Conservation (phyloP, 1,139 yeast species). For the Candida tetrigidarum region DNA sequence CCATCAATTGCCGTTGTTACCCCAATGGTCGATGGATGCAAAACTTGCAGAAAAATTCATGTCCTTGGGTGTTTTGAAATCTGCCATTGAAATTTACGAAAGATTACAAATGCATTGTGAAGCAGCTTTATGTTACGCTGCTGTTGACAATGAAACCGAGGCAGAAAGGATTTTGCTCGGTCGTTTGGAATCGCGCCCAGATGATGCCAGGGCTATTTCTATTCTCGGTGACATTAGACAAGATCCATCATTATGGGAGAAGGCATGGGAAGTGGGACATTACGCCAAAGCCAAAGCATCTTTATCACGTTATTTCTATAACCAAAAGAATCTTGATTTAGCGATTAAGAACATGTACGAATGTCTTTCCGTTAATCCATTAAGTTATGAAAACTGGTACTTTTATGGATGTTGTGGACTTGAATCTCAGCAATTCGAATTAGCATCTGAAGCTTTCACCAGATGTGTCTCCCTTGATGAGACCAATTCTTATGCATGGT, state of each 20-base stretch:
- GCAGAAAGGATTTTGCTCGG: conserved; percentile 64
- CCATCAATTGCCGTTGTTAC: conserved; percentile 75
- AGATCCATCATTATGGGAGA: conserved; percentile 78
- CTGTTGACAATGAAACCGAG: conserved; percentile 72
- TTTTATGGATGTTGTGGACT: conserved; percentile 91
- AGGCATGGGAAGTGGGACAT: conserved; percentile 85
- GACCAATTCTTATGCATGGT: conserved; percentile 85
- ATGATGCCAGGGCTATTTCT: conserved; percentile 83
- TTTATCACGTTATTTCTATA: conserved; percentile 71
- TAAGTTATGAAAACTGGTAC: conserved; percentile 85
- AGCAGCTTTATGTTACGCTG: conserved; percentile 89
- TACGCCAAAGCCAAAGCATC: conserved; percentile 89
- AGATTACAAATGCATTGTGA: conserved; percentile 78
- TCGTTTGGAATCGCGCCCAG: conserved; percentile 61
- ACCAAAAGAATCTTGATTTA: conserved; percentile 50
- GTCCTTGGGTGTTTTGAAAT: conserved; percentile 82
- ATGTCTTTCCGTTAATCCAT: conserved; percentile 75
- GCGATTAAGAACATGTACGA: conserved; percentile 77
- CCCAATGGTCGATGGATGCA: conserved; percentile 87
- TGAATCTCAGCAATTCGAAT: conserved; percentile 69
- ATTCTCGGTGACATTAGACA: conserved; percentile 85
- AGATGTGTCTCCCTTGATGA: conserved; percentile 90
- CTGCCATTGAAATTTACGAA: conserved; percentile 90
- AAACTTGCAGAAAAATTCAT: conserved; percentile 85
- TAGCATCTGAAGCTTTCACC: conserved; percentile 93